Evolutionary conservation across 2,329 filamentous ascomycete genomes (phyloP).

Genomic region (Fusarium neocosmosporiellum): DNA sequence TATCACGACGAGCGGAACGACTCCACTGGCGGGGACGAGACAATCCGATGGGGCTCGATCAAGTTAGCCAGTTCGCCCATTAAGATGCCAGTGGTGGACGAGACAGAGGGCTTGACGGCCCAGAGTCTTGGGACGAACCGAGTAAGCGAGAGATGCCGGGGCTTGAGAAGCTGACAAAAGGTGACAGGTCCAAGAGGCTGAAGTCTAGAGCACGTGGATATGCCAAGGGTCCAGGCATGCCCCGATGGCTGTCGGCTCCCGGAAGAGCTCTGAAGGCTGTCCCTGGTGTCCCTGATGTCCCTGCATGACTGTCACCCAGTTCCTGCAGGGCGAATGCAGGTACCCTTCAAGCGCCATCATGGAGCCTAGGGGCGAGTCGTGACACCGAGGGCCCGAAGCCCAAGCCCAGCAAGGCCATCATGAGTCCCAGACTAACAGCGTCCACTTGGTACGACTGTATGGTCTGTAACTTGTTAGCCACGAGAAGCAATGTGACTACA

Average conservation of each 20-base stretch:
- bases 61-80: neutral
- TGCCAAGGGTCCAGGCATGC: conserved; percentile 25
- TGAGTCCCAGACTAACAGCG: neutral
- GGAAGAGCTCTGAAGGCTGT: conserved; percentile 7
- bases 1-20: neutral
- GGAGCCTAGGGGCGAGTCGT: neutral
- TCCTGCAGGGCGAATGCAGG: conserved; percentile 25
- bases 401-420: neutral
- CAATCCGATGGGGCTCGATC: conserved; percentile 2
- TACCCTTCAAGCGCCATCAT: conserved; percentile 1
- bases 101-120: neutral
- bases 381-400: conserved; percentile 8
- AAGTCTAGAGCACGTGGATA: conserved; percentile 22
- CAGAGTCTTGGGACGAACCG: neutral
- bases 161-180: conserved; percentile 9
- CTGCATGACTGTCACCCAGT: conserved; percentile 22
- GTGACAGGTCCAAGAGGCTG: neutral
- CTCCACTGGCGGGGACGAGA: conserved; percentile 7
- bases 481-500: neutral
- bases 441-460: neutral
- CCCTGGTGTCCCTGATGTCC: neutral
- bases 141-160: conserved; percentile 2
- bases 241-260: conserved; percentile 24
- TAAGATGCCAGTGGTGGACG: neutral
- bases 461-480: neutral